Base-by-base conservation (phyloP, 257 asterid species). In the Primulina tabacum region DNA sequence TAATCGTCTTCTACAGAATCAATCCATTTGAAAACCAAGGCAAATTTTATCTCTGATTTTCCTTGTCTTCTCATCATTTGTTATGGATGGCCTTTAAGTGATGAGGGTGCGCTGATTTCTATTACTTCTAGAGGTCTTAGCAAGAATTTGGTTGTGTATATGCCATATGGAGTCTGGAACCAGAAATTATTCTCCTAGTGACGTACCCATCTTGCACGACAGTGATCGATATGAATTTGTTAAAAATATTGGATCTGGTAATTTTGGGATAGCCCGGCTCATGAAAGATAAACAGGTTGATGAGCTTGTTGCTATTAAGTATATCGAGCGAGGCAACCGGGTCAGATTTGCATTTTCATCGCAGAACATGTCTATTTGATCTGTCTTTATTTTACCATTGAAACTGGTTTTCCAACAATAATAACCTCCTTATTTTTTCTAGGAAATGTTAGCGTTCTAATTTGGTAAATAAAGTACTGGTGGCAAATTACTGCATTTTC, bases 281-380 rank as follows among this genome's bases (percentile, higher is more conserved):
- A 78, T 83, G 90, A 81, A 74, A 43, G 87, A 87, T 66, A 78
- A 83, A 63, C 81, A 78, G 69, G 67, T 86, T 9, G 77, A 78
- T 61, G 89, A 82, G 66, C 78, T 83, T 47, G 89, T 87, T 71
- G 87, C 93, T 6, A 82, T 81, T 32, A 87, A 82, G 83, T 87
- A 87, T 63, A 78, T 85, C 57, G 86, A 81, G 73, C 73, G 82
- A 59, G 93, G 90, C 24, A 76, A 71, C 24, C 79, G 70, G 85
- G 88, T 87, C 63, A 61, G 82, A 65, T 74, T 60, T 38, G 55
- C 28, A 2, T 16, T 69, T 34, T 35, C 6, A 28, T 68, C 60
- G 75, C 63, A 47, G 18, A 29, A 35, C 61, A 29, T 21, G 38
- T 56, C 58, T 56, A 50, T 52, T 69, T 57, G 14, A 30, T 61